Base-by-base conservation (phyloP, 768 basidiomycete species). In the Termitomyces sp. region DNA sequence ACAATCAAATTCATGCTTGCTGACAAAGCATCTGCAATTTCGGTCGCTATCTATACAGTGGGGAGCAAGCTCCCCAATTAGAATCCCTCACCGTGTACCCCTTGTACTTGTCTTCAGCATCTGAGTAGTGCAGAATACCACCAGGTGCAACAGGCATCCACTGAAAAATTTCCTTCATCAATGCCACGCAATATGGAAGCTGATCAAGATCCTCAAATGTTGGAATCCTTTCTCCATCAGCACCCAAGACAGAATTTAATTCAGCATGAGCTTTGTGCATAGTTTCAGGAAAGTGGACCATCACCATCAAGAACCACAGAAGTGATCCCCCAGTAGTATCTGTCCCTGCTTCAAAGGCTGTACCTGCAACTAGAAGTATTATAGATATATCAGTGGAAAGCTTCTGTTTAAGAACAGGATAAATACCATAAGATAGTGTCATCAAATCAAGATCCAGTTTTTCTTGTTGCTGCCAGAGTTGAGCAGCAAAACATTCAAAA, bases 61-160 rank as follows among this genome's bases (percentile, higher is more conserved):
- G n/a, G n/a, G n/a, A n/a, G n/a, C n/a, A n/a, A n/a, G n/a, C n/a
- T n/a, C n/a, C n/a, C n/a, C n/a, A n/a, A n/a, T n/a, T n/a, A n/a
- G n/a, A n/a, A n/a, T n/a, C n/a, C n/a, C 34, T 20, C n/a, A 50
- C 45, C 26, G 18, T 43, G 46, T 63, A 63, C 5, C 62, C 64
- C 18, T 62, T 60, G 37, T 66, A 64, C 22, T 60, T 61, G 42
- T 64, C 65, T 61, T n/a, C n/a, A n/a, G n/a, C n/a, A n/a, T n/a
- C n/a, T n/a, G n/a, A n/a, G n/a, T n/a, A n/a, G n/a, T n/a, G 60
- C 1, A 57, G 60, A 45, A 55, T 56, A 7, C 62, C 61, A 22
- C 57, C 57, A 10, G 62, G 61, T 20, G 55, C 53, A 26, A 37
- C 58, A 13, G 58, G 58, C 51, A 53, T 59, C 64, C 64, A 65